Percentiles rank a stretch among this genome's conserved stretches.
Evolutionary conservation across 371 early-diverging fungal genomes (phyloP).

Genomic region (Paraphysoderma sedebokerense): DNA sequence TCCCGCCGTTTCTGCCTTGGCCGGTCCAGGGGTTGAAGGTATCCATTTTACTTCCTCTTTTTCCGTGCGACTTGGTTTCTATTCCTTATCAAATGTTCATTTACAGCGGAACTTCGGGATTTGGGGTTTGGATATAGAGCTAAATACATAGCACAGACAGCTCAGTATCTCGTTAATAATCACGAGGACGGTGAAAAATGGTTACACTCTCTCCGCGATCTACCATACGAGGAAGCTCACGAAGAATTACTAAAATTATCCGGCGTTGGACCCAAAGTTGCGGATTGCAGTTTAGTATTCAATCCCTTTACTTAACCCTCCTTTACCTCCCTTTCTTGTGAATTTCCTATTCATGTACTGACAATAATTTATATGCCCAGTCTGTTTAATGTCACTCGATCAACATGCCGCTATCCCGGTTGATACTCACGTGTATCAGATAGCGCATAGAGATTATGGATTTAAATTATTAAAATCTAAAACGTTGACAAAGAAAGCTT

Average conservation of each 20-base stretch:
- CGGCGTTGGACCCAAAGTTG: conserved; percentile 91
- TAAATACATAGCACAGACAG: conserved; percentile 60
- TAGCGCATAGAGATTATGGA: conserved; percentile 62
- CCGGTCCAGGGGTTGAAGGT: neutral
- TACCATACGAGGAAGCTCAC: conserved; percentile 37
- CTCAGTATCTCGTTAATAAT: conserved; percentile 22
- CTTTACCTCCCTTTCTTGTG: neutral
- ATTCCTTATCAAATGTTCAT: conserved; percentile 22
- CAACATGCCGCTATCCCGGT: conserved; percentile 73
- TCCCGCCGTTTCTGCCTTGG: neutral
- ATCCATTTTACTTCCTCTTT: conserved; percentile 13
- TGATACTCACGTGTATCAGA: conserved; percentile 88
- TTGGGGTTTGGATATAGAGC: conserved; percentile 94
- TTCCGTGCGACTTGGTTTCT: conserved; percentile 52
- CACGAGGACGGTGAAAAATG: conserved; percentile 29
- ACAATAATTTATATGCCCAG: neutral
- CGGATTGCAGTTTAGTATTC: conserved; percentile 54
- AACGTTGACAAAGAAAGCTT: conserved; percentile 41
- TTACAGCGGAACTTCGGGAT: conserved; percentile 45
- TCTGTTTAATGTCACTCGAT: conserved; percentile 67
- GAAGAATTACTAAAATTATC: conserved; percentile 39
- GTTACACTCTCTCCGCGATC: conserved; percentile 34
- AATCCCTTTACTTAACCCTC: neutral
- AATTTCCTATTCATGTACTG: neutral
- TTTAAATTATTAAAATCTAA: conserved; percentile 29